Evolutionary conservation across 2,329 filamentous ascomycete species (phyloP).

Genomic region (Cryphonectria carpinicola): DNA sequence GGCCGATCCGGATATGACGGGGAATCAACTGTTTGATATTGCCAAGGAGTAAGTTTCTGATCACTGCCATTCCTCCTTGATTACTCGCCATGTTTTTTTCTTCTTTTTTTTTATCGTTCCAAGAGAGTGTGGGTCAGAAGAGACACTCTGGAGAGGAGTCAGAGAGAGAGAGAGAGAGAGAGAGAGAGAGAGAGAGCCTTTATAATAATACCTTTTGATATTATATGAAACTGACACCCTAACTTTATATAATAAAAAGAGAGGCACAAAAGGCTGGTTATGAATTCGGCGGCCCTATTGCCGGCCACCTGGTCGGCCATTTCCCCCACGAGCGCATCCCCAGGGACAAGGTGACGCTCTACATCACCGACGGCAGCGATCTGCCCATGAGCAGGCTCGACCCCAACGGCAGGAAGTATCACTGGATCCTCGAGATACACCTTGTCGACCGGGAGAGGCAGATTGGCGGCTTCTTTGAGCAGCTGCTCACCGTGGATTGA

Average conservation of each 20-base stretch:
- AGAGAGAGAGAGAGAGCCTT: too few species aligned
- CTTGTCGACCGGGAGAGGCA: slow-evolving; percentile 44
- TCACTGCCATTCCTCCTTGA: neutral
- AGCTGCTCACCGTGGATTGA: slow-evolving; percentile 26
- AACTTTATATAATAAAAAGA: neutral
- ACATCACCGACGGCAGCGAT: slow-evolving; percentile 49
- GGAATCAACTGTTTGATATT: slow-evolving; percentile 50
- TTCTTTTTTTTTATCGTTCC: too few species aligned
- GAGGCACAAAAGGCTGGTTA: slow-evolving; percentile 46
- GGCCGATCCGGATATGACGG: slow-evolving; percentile 49
- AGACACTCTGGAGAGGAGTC: too few species aligned
- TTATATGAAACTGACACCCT: neutral
- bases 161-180: too few species aligned
- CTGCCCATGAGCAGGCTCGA: slow-evolving; percentile 45
- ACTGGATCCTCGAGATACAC: slow-evolving; percentile 57
- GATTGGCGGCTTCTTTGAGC: slow-evolving; percentile 50
- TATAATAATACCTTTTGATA: neutral
- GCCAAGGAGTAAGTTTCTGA: slow-evolving; percentile 37
- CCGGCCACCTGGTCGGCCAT: slow-evolving; percentile 54
- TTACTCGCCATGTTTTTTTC: neutral
- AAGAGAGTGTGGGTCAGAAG: too few species aligned
- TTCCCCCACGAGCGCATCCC: slow-evolving; percentile 57
- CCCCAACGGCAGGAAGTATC: slow-evolving; percentile 46
- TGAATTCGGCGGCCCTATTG: slow-evolving; percentile 48
- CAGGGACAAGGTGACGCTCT: slow-evolving; percentile 48